A percentile compares a stretch with the other conserved stretches of the same genome.
These are phyloP conservation scores for Akanthomyces dipterigenus DNA, from an alignment of 2,329 filamentous ascomycete species.

Conservation along the genomic window DNA sequence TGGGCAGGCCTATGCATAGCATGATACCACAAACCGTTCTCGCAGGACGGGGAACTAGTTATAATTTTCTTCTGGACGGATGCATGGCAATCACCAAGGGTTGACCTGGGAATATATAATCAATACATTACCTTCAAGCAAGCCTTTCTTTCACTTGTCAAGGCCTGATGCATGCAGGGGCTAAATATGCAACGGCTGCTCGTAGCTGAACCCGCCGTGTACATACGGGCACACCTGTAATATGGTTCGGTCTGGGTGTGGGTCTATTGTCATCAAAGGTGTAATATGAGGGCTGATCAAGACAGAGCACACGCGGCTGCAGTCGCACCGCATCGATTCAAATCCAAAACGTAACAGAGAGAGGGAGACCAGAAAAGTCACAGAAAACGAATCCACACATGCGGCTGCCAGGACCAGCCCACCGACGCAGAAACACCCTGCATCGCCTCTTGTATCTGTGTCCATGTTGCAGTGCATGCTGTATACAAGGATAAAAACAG, in stretches of 20 bases:
- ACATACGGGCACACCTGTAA: too few relatives aligned
- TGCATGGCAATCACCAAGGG: background rate
- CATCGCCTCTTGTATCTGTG: background rate
- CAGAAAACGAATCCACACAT: background rate
- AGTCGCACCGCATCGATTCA: background rate
- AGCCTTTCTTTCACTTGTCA: background rate
- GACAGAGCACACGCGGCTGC: background rate
- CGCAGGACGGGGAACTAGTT: background rate
- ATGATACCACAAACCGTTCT: conserved; percentile 3
- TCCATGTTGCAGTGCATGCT: background rate
- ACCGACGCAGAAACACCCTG: background rate
- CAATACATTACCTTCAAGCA: background rate
- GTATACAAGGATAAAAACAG: background rate
- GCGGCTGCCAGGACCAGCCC: background rate
- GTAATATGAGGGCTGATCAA: background rate
- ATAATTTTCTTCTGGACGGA: too few relatives aligned
- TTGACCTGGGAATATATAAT: background rate
- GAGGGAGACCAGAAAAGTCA: background rate
- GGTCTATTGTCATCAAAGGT: background rate
- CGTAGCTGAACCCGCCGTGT: too few relatives aligned
- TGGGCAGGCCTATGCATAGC: background rate
- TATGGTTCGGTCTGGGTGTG: too few relatives aligned
- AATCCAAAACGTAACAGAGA: background rate
- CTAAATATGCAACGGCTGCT: background rate
- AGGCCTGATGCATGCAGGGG: background rate